Percentiles rank a stretch among this genome's conserved stretches.
phyloP scores from a whole-genome alignment of 1,139 yeast species.

The Insectozyma bohioensis region DNA sequence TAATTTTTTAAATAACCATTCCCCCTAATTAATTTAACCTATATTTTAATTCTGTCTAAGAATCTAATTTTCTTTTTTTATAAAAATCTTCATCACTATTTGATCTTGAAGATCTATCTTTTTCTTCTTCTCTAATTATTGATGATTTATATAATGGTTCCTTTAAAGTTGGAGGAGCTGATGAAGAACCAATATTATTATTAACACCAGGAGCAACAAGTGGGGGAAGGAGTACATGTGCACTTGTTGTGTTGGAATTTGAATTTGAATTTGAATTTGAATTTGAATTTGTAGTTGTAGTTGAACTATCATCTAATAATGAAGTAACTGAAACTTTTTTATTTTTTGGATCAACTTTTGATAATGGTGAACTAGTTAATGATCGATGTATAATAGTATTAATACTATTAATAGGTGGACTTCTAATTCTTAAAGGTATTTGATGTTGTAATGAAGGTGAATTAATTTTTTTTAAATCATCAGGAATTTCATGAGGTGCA shows the following conservation, averaged over 20 bases:
- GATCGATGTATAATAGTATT: constrained; percentile 11
- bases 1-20: constrained; percentile 7
- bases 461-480: constrained; percentile 3
- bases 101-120: constrained; percentile 9
- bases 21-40: too few species aligned
- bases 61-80: constrained; percentile 14
- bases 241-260: constrained; percentile 1
- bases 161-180: neutral
- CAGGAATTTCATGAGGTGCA: constrained; percentile 25
- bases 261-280: constrained; percentile 1
- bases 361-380: constrained; percentile 17
- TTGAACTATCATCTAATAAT: constrained; percentile 23
- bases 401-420: constrained; percentile 9
- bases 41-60: constrained; percentile 15
- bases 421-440: constrained; percentile 1
- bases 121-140: constrained; percentile 14
- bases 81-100: constrained; percentile 6
- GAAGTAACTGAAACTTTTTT: constrained; percentile 34
- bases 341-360: constrained; percentile 11
- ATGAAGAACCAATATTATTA: neutral
- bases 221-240: neutral
- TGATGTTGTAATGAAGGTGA: constrained; percentile 8
- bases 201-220: neutral
- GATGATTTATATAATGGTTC: constrained; percentile 25
- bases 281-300: neutral